Evolutionary conservation across 805 yeast species (phyloP).

Genomic region (Ogataea kodamae): DNA sequence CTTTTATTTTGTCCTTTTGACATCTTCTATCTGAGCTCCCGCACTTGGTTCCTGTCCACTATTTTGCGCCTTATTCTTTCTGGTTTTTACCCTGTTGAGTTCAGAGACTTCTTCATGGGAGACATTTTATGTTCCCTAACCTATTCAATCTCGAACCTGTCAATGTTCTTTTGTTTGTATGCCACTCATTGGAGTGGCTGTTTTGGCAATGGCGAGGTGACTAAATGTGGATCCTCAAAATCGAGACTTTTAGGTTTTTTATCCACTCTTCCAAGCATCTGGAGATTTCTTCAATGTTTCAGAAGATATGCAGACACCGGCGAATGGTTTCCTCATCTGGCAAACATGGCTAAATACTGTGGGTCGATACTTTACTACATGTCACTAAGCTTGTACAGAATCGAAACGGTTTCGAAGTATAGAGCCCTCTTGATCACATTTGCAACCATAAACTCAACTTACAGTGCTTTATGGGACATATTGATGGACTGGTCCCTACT

Average conservation of each 20-base stretch:
- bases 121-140: conserved; percentile 88
- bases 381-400: conserved; percentile 74
- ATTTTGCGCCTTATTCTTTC: conserved; percentile 70
- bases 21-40: conserved; percentile 53
- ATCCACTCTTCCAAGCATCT: conserved; percentile 77
- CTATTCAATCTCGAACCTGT: conserved; percentile 79
- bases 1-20: conserved; percentile 61
- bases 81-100: conserved; percentile 93
- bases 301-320: conserved; percentile 92
- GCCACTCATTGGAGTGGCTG: conserved; percentile 64
- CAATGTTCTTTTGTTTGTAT: conserved; percentile 83
- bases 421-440: conserved; percentile 65
- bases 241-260: conserved; percentile 81
- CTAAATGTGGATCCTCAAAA: conserved; percentile 69
- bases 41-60: conserved; percentile 75
- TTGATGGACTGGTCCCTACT: conserved; percentile 94
- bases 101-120: conserved; percentile 89
- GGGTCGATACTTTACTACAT: conserved; percentile 66
- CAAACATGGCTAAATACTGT: conserved; percentile 77
- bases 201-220: conserved; percentile 36
- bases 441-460: conserved; percentile 69
- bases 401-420: conserved; percentile 41
- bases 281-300: conserved; percentile 88
- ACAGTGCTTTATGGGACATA: conserved; percentile 80
- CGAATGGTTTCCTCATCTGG: conserved; percentile 94